Percentiles rank a stretch among this genome's conserved stretches.
Conservation (phyloP, 2,329 filamentous ascomycete species). For the Onygenales sp. region DNA sequence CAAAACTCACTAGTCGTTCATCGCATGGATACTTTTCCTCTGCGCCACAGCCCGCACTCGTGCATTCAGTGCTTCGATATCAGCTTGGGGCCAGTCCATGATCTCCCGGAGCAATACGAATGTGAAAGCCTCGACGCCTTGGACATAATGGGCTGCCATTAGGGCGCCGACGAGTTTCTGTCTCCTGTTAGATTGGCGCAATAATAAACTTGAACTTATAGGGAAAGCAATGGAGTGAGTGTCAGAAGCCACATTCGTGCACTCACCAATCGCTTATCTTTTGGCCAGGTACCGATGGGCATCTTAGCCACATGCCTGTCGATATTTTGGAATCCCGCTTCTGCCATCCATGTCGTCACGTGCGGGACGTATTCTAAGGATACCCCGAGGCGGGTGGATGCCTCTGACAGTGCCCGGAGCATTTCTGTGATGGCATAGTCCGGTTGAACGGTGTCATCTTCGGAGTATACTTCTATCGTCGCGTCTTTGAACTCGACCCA, state of each 20-base stretch:
- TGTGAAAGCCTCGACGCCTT: constrained; percentile 14
- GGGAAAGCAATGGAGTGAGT: neutral
- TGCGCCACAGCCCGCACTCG: constrained; percentile 1
- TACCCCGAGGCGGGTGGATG: constrained; percentile 13
- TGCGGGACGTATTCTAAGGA: constrained; percentile 7
- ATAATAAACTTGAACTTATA: neutral
- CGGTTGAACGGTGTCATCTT: constrained; percentile 18
- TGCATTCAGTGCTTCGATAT: constrained; percentile 1
- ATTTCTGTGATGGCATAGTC: constrained; percentile 14
- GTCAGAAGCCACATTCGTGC: neutral
- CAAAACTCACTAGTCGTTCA: constrained; percentile 4
- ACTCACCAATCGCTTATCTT: constrained; percentile 13
- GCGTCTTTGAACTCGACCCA: constrained; percentile 30
- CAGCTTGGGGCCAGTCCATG: constrained; percentile 11
- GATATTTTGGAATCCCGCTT: constrained; percentile 17
- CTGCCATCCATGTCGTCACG: constrained; percentile 10
- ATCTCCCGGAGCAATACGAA: constrained; percentile 9
- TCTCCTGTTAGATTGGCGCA: neutral
- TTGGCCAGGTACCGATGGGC: constrained; percentile 18
- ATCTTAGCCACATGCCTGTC: constrained; percentile 15
- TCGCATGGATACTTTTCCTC: neutral
- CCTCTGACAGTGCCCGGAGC: constrained; percentile 17
- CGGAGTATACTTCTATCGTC: constrained; percentile 17
- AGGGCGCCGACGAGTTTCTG: constrained; percentile 15
- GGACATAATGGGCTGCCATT: constrained; percentile 7